Conservation (phyloP, 2,329 filamentous ascomycete species). For the Septoria petroselini region DNA sequence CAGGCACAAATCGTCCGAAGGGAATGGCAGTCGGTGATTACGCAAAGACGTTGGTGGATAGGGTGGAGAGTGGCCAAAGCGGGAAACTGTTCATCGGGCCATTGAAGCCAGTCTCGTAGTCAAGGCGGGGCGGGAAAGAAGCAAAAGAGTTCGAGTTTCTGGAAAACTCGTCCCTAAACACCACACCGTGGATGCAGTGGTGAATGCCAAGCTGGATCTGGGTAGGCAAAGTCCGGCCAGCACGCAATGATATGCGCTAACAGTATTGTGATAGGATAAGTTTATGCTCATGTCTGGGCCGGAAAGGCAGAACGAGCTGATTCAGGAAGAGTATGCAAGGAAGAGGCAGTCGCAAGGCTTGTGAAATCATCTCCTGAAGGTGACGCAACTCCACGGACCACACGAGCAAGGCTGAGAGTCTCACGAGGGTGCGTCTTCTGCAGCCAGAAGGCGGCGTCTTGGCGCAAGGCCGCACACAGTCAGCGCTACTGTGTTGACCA, state of each 20-base stretch:
- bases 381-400: too few relatives aligned
- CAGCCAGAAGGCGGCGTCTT: too few relatives aligned
- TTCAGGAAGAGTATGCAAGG: slow-evolving; percentile 5
- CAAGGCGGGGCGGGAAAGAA: too few relatives aligned
- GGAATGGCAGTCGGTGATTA: slow-evolving; percentile 19
- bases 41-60: slow-evolving; percentile 17
- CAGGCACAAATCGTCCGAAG: slow-evolving; percentile 18
- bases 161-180: too few relatives aligned
- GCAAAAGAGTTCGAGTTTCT: too few relatives aligned
- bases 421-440: too few relatives aligned
- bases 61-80: slow-evolving; percentile 15
- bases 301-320: slow-evolving; percentile 11
- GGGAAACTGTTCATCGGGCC: slow-evolving; percentile 21
- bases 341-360: background rate
- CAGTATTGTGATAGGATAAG: background rate
- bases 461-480: too few relatives aligned
- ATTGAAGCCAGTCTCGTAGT: slow-evolving; percentile 15
- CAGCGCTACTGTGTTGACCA: too few relatives aligned
- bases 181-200: slow-evolving; percentile 20
- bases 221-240: slow-evolving; percentile 8
- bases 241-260: background rate
- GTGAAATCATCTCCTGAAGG: too few relatives aligned
- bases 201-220: slow-evolving; percentile 22
- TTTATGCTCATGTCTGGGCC: slow-evolving; percentile 17
- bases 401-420: too few relatives aligned